phyloP scores from a whole-genome alignment of 2,329 filamentous ascomycete species.

The Xylaria polymorpha region DNA sequence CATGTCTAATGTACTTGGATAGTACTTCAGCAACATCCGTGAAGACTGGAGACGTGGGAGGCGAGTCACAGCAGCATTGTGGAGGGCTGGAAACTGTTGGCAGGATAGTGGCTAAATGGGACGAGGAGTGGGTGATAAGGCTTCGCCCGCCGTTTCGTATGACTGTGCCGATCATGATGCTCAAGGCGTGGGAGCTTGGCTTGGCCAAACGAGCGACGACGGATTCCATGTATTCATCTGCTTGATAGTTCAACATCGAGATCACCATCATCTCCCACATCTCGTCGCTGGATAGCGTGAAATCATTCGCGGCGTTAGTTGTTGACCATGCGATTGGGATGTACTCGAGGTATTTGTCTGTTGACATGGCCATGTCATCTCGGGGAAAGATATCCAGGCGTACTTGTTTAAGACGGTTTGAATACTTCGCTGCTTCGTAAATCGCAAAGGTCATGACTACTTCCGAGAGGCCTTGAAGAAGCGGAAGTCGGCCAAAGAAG shows the following conservation, averaged over 20 bases:
- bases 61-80: too few relatives aligned
- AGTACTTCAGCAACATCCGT: neutral
- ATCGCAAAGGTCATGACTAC: neutral
- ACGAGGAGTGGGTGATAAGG: neutral
- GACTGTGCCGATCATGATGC: neutral
- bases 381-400: neutral
- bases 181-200: neutral
- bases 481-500: neutral
- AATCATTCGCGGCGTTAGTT: neutral
- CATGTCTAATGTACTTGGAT: neutral
- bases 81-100: neutral
- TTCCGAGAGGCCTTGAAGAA: conserved; percentile 3
- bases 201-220: neutral
- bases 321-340: conserved; percentile 21
- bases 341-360: conserved; percentile 24
- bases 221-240: conserved; percentile 18
- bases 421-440: neutral
- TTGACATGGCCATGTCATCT: neutral
- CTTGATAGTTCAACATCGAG: conserved; percentile 15
- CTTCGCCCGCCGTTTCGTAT: neutral
- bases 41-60: neutral
- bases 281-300: neutral
- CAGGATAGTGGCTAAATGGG: neutral
- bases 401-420: neutral
- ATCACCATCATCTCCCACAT: conserved; percentile 23